Evolutionary conservation across 768 basidiomycete genomes (phyloP), one percentile per base, ranked within the genome.

Genomic region (Chalciporus piperatus): DNA sequence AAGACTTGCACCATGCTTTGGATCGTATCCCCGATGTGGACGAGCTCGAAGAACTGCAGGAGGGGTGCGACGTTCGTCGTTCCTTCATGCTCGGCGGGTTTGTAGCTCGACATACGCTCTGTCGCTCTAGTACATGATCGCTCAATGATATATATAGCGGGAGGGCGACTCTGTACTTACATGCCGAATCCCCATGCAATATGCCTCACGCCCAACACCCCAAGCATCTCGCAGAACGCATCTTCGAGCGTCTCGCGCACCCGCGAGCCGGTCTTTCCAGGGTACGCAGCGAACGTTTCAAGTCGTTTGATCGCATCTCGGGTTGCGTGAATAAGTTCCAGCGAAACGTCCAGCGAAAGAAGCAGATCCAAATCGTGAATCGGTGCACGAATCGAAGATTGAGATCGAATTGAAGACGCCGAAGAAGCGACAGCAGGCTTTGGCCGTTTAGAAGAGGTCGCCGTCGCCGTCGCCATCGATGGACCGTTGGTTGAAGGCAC

Each of bases 1-100:
- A 95, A 99, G 2, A 98, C 97, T 59, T 99, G 94, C 6, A 97
- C 84, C 84, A 98, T 98, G 16, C 87, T 92, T 70, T 96, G 92
- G 40, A 98, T 98, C 14, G 92, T 99, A 64, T 99, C 96, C 1
- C 94, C 97, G 14, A 98, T 76, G 71, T 98, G 97, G 1, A 96
- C 96, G 20, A 98, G 76, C 73, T 98, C 96, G 58, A 99, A 98
- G 72, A 98, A 98, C 66, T 98, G 95, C 37, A 98, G 73, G 3
- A 99, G 72, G 0, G 97, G 97, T 1, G 95, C 93, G 3, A 98
- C 95, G 57, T 83, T 86, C 20, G 83, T 83, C 33, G 85, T 84
- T 45, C 82, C 87, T 45, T 86, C 79, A 59, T 91, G 91, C 55
- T 95, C 93, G 0, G 87, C 85, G 0, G 97, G 94, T 64, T 85